These are phyloP conservation scores for Mallotus nudiflorus DNA, from an alignment of 345 rosid species.

Conservation along the genomic window DNA sequence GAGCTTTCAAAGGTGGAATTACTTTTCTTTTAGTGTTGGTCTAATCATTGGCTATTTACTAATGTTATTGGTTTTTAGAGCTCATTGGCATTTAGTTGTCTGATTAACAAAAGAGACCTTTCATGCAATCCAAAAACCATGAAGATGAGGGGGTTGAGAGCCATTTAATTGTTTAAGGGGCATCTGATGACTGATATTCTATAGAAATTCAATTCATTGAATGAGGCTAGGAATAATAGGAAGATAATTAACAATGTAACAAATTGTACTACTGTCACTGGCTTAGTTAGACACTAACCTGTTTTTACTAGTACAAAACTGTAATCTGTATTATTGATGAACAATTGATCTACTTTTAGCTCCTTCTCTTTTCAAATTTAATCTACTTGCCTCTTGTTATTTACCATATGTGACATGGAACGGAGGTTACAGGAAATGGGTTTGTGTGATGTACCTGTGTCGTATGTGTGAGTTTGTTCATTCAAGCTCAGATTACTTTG, in stretches of 20 bases:
- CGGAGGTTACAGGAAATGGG: too few species aligned
- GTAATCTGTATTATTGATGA: neutral
- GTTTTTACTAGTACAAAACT: too few species aligned
- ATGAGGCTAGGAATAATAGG: neutral
- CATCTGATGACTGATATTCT: neutral
- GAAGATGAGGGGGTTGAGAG: neutral
- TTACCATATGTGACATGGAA: neutral
- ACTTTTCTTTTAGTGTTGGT: neutral
- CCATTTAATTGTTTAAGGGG: neutral
- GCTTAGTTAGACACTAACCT: neutral
- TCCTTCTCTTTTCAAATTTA: neutral
- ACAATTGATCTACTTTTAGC: too few species aligned
- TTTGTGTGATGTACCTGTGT: neutral
- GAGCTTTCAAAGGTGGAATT: slow-evolving; percentile 17
- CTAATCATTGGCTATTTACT: neutral
- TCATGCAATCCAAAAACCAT: slow-evolving; percentile 3
- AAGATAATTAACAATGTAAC: slow-evolving; percentile 2
- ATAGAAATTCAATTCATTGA: neutral
- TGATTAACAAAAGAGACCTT: slow-evolving; percentile 5
- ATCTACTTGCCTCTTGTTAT: neutral
- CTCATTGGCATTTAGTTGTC: neutral
- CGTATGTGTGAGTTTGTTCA: neutral
- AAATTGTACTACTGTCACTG: neutral
- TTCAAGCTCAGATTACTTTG: slow-evolving; percentile 4
- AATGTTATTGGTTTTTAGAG: neutral